Percentiles rank a stretch among this genome's conserved stretches.
Evolutionary conservation across 768 basidiomycete genomes (phyloP).

Genomic region (Trametes villosa): DNA sequence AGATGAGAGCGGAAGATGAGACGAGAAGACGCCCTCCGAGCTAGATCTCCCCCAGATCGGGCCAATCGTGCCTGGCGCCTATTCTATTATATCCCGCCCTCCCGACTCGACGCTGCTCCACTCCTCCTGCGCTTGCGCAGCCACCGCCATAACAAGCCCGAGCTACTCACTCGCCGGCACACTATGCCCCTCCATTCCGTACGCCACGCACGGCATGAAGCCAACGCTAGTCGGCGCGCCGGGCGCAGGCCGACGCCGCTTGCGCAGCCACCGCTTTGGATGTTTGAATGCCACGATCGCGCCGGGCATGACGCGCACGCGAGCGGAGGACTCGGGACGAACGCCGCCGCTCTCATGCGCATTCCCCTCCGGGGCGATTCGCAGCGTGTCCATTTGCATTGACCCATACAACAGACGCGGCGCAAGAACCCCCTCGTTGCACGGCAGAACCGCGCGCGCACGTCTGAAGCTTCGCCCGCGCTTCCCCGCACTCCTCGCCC

Average conservation of each 20-base stretch:
- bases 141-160: background rate
- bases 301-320: background rate
- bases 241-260: too few relatives aligned
- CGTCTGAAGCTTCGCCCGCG: conserved; percentile 13
- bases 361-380: background rate
- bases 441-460: background rate
- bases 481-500: background rate
- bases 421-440: background rate
- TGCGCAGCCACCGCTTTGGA: background rate
- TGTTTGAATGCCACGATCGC: background rate
- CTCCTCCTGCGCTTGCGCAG: background rate
- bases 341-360: conserved; percentile 4
- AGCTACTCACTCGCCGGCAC: too few relatives aligned
- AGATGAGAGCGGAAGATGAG: background rate
- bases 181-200: too few relatives aligned
- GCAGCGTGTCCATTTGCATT: too few relatives aligned
- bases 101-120: background rate
- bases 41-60: conserved; percentile 13
- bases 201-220: too few relatives aligned
- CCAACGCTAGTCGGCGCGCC: too few relatives aligned
- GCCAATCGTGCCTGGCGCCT: conserved; percentile 19
- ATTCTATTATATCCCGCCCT: conserved; percentile 1
- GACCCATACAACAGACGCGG: too few relatives aligned
- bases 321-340: conserved; percentile 6
- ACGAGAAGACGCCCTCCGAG: background rate